Conservation (phyloP, 169 alveolate genomes). For the Cryptosporidium xiaoi region DNA sequence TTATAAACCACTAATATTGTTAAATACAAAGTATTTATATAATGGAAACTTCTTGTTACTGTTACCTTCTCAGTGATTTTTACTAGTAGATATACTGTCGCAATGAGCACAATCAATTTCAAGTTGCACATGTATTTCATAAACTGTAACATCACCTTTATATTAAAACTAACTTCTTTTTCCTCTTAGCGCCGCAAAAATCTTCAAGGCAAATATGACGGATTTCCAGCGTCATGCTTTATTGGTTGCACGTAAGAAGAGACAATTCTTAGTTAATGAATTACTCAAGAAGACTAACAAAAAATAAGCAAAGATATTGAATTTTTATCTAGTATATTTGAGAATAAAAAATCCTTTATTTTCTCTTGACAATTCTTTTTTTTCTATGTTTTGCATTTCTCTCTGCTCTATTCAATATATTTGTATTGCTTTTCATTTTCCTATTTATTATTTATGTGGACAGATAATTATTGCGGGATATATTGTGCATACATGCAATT, state of each 20-base stretch:
- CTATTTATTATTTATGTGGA: not conserved
- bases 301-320: not conserved
- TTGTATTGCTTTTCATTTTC: not conserved
- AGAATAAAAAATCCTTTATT: not conserved
- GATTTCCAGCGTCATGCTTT: constrained; percentile 90
- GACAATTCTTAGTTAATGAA: constrained; percentile 60
- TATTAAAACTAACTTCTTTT: not conserved
- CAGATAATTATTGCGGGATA: no score
- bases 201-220: constrained; percentile 80
- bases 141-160: not conserved
- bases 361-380: not conserved
- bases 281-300: constrained; percentile 28
- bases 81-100: not conserved
- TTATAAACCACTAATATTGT: no score
- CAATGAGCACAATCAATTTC: not conserved
- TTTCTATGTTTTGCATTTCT: not conserved
- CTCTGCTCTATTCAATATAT: not conserved
- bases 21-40: no score
- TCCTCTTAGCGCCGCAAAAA: constrained; percentile 49
- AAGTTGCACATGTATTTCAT: not conserved
- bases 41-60: no score
- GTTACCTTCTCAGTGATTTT: no score
- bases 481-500: no score
- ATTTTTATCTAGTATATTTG: no score
- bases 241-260: constrained; percentile 79